Conservation (phyloP, 1,284 basidiomycete genomes). For the Termitomyces sp. region DNA sequence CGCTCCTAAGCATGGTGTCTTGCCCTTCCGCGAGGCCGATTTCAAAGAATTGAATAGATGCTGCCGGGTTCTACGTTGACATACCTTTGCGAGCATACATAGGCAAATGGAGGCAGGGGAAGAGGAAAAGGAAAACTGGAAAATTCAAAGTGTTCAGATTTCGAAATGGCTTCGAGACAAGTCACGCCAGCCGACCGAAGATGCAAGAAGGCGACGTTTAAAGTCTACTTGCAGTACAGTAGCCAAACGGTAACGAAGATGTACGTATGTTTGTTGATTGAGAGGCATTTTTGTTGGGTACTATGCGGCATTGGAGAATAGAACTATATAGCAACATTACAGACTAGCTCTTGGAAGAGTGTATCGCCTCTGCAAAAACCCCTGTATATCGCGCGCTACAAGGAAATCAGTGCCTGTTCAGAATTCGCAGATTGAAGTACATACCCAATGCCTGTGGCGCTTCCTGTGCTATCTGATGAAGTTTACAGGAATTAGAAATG, state of each 20-base stretch:
- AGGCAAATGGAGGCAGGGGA: too few relatives aligned
- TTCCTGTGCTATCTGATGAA: conserved; percentile 39
- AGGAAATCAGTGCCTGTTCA: background rate
- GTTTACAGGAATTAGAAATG: background rate
- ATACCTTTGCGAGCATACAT: too few relatives aligned
- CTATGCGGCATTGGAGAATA: background rate
- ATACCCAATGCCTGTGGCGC: conserved; percentile 38
- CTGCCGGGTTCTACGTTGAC: too few relatives aligned
- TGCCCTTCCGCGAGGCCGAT: too few relatives aligned
- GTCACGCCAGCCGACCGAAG: too few relatives aligned
- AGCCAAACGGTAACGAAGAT: background rate
- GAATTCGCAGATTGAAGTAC: background rate
- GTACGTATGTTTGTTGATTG: too few relatives aligned
- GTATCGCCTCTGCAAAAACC: conserved; percentile 7
- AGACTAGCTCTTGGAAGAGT: background rate
- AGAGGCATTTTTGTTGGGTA: background rate
- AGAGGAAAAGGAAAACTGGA: too few relatives aligned
- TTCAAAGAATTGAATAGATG: too few relatives aligned
- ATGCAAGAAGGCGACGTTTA: too few relatives aligned
- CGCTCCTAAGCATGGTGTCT: too few relatives aligned
- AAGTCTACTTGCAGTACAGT: background rate
- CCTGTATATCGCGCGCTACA: conserved; percentile 8
- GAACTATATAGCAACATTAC: background rate
- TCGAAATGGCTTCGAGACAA: too few relatives aligned
- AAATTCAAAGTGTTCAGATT: too few relatives aligned